Percentiles rank a stretch among this genome's conserved stretches.
Conservation (phyloP, 768 basidiomycete species). For the Trichaptum fuscoviolaceum region DNA sequence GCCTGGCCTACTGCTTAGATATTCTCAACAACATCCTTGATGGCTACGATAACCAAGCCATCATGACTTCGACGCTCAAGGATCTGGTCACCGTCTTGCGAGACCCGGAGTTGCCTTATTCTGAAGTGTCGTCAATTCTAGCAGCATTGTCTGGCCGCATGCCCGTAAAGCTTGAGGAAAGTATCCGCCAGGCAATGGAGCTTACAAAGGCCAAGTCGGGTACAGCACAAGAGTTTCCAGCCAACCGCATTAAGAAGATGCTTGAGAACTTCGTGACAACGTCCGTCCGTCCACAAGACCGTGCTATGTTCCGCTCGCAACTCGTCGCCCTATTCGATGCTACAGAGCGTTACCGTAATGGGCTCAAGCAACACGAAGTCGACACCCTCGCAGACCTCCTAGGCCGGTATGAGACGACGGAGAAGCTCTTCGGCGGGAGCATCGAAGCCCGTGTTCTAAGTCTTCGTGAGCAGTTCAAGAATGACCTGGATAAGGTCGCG, state of each 20-base stretch:
- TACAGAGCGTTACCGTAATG: conserved; percentile 73
- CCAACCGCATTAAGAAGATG: conserved; percentile 75
- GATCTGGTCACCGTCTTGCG: conserved; percentile 79
- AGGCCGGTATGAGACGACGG: conserved; percentile 75
- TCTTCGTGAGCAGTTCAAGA: conserved; percentile 89
- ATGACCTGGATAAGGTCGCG: conserved; percentile 84
- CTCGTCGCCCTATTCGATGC: conserved; percentile 67
- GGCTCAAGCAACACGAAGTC: conserved; percentile 84
- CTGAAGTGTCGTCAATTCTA: conserved; percentile 77
- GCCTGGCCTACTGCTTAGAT: conserved; percentile 64
- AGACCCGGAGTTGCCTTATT: conserved; percentile 83
- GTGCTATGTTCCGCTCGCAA: conserved; percentile 70
- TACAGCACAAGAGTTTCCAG: conserved; percentile 80
- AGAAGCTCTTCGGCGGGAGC: conserved; percentile 89
- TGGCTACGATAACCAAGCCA: conserved; percentile 93
- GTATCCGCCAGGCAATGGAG: conserved; percentile 74
- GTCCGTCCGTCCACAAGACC: conserved; percentile 73
- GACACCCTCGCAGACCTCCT: conserved; percentile 72
- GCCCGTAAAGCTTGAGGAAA: conserved; percentile 86
- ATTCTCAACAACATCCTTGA: conserved; percentile 88
- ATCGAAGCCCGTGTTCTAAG: conserved; percentile 89
- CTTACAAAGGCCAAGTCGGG: conserved; percentile 65
- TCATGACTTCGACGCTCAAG: conserved; percentile 83
- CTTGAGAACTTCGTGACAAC: conserved; percentile 84
- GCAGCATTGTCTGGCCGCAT: conserved; percentile 90